Base-by-base conservation (phyloP, 2,329 filamentous ascomycete genomes). In the Helotiales sp. region DNA sequence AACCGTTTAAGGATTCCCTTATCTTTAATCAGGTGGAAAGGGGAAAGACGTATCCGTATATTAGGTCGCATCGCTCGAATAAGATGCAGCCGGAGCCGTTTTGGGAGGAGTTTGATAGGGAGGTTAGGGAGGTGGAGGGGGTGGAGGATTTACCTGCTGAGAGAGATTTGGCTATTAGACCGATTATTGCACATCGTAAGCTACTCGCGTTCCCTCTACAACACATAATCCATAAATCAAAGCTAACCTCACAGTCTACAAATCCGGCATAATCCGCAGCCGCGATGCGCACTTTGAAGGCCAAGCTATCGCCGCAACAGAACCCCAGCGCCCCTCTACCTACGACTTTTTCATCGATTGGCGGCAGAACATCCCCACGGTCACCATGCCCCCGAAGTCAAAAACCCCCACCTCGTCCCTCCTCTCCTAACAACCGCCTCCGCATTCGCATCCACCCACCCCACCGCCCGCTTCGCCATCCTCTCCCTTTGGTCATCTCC, bases 301-400 rank as follows among this genome's bases (percentile, higher is more conserved):
- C 5, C 73, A 79, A 55, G 80, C 79, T 10, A 76, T 79, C 3
- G 78, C 78, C 1, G 75, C 72, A 32, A 75, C 75, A 6, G 82
- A 84, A 60, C 75, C 78, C 0, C 72, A 71, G 64, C 77, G 79
- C 8, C 74, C 73, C 0, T 73, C 71, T 1, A 45, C 40, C 40
- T 72, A 75, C 47, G 82, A 84, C 65, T 71, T 84, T 20, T 84
- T 81, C 76, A 79, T 84, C 68, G 80, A 82, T 72, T 83, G 77
- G 69, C 62, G 70, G 74, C 77, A 28, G 52, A 72, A 57, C 4
- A 66, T 73, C 5, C 63, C 74, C 0, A 70, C 71, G 2, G 67
- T 73, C 7, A 68, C 67, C 0, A 72, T 77, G 28, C 75, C 75
- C 0, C 65, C 70, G 1, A 73, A 5, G 73, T 80, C 37, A 71